phyloP scores from a whole-genome alignment of 1,139 yeast genomes.

The Groenewaldozyma auringiensis region DNA sequence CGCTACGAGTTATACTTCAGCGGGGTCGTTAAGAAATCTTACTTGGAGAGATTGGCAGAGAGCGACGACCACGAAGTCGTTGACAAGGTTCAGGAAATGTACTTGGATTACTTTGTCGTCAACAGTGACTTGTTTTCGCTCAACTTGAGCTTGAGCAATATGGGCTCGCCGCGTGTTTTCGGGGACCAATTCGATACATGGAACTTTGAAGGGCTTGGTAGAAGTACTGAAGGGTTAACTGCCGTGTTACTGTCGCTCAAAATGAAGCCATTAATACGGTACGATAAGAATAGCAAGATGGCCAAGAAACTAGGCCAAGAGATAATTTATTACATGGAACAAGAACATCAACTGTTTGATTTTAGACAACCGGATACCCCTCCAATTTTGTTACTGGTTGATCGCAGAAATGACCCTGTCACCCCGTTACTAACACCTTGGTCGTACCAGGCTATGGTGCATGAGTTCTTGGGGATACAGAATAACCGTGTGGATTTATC shows the following conservation, averaged over 20 bases:
- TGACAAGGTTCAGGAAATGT: conserved; percentile 66
- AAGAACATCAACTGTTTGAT: conserved; percentile 54
- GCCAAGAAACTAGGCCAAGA: conserved; percentile 66
- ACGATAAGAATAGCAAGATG: conserved; percentile 57
- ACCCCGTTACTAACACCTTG: conserved; percentile 91
- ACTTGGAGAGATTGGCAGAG: conserved; percentile 81
- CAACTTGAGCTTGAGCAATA: conserved; percentile 22
- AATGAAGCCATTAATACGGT: conserved; percentile 69
- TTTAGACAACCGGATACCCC: conserved; percentile 53
- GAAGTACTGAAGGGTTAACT: conserved; percentile 45
- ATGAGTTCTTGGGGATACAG: conserved; percentile 74
- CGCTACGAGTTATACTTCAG: conserved; percentile 69
- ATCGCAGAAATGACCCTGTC: conserved; percentile 81
- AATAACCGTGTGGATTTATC: conserved; percentile 73
- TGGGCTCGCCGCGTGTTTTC: conserved; percentile 16
- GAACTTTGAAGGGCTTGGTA: conserved; percentile 44
- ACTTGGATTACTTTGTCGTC: conserved; percentile 72
- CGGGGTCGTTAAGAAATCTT: conserved; percentile 64
- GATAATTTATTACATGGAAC: conserved; percentile 34
- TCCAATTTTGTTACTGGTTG: conserved; percentile 71
- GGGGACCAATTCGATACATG: conserved; percentile 33
- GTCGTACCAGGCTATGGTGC: conserved; percentile 98
- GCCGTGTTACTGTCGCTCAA: conserved; percentile 69
- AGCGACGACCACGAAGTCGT: conserved; percentile 82
- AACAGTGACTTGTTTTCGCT: conserved; percentile 60